Base-by-base conservation (phyloP, 805 yeast genomes). In the Metschnikowia drakensbergensis region DNA sequence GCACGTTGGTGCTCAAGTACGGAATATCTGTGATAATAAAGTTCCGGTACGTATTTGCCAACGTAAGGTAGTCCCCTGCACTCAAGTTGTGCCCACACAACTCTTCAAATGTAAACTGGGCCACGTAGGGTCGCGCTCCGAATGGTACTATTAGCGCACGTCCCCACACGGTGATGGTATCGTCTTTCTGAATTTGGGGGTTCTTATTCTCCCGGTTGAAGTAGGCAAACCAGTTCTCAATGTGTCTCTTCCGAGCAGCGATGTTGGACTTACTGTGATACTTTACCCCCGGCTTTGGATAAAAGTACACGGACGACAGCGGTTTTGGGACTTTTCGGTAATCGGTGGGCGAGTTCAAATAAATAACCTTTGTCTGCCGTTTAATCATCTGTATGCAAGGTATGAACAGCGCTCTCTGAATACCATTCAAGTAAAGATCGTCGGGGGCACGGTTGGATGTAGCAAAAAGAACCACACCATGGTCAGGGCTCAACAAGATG, bases 391-490 rank as follows among this genome's bases (percentile, higher is more conserved):
- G 83, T 46, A 94, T 94, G 59, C 97, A 91, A 1, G 99, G 99
- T 46, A 94, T 78, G 60, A 94, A 94, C 13, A 91, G 83, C 52
- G 84, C 87, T 57, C 99, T 76, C 68, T 94, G 99, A 42, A 94
- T 85, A 32, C 99, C 99, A 64, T 94, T 90, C 58, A 87, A 81
- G 71, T 94, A 94, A 48, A 94, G 74, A 54, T 90, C 97, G 65
- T 87, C 94, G 0, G 99, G 99, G 0, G 91, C 91, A 58, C 99
- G 81, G 67, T 94, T 94, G 6, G 97, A 89, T 1, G 99, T 94
- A 27, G 96, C 91, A 72, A 94, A 91, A 7, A 94, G 69, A 1
- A 91, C 83, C 23, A 91, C 83, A 0, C 98, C 98, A 60, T 86
- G 85, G 45, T 84, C 80, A 0, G 83, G 80, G 40, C 85, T 79